Evolutionary conservation across 495 filamentous ascomycete species (phyloP).

Genomic region (Penicillium angulare): DNA sequence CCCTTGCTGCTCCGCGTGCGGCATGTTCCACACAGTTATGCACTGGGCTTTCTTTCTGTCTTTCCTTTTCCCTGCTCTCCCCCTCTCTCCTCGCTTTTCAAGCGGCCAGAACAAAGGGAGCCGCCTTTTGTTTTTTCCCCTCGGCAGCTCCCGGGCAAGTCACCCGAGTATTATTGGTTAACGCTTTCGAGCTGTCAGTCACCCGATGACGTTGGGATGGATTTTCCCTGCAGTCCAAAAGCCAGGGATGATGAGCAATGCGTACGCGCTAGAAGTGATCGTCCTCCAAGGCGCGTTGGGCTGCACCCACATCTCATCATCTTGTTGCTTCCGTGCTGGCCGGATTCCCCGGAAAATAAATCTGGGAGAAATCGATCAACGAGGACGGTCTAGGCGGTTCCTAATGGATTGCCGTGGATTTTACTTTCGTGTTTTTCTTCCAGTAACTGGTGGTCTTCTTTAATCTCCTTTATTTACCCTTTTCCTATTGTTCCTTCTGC

Average conservation of each 20-base stretch:
- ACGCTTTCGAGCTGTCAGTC: slow-evolving; percentile 3
- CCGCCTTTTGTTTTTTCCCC: slow-evolving; percentile 10
- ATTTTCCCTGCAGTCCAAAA: slow-evolving; percentile 19
- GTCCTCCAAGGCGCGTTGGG: slow-evolving; percentile 7
- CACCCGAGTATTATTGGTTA: slow-evolving; percentile 3
- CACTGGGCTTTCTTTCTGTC: neutral
- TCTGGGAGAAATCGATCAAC: neutral
- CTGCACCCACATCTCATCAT: slow-evolving; percentile 41
- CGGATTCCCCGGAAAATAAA: slow-evolving; percentile 22
- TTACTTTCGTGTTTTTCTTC: too few relatives aligned
- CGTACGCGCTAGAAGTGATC: slow-evolving; percentile 20
- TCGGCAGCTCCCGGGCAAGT: slow-evolving; percentile 12
- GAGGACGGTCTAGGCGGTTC: too few relatives aligned
- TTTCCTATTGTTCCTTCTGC: too few relatives aligned
- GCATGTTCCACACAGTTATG: slow-evolving; percentile 36
- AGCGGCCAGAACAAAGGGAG: slow-evolving; percentile 5
- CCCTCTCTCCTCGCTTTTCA: slow-evolving; percentile 1
- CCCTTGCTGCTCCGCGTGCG: slow-evolving; percentile 42
- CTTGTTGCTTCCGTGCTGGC: slow-evolving; percentile 16
- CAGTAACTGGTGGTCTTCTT: too few relatives aligned
- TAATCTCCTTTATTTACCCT: too few relatives aligned
- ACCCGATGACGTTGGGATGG: slow-evolving; percentile 15
- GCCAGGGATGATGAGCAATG: slow-evolving; percentile 30
- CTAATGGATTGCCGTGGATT: too few relatives aligned
- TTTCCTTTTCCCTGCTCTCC: neutral